These are phyloP conservation scores for Hanseniaspora gamundiae DNA, from an alignment of 1,139 yeast genomes.

Conservation along the genomic window DNA sequence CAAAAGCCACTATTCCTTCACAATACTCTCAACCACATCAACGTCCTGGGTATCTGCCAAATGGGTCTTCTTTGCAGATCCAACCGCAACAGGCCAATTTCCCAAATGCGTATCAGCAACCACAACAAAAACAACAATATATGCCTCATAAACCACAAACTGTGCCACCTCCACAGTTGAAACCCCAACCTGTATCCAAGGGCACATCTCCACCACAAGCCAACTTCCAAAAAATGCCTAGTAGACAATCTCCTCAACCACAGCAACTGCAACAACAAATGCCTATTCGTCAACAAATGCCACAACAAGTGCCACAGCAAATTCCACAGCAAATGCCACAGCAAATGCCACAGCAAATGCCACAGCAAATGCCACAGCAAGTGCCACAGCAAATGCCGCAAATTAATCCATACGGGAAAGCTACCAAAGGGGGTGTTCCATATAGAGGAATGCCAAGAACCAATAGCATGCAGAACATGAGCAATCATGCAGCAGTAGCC, in stretches of 20 bases:
- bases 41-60: not conserved
- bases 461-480: not conserved
- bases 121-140: not conserved
- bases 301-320: not conserved
- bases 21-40: not conserved
- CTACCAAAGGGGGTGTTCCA: constrained; percentile 1
- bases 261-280: not conserved
- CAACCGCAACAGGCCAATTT: not conserved
- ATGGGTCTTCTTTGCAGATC: not conserved
- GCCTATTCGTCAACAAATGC: not conserved
- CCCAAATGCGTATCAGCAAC: not conserved
- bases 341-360: not conserved
- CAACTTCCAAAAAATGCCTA: not conserved
- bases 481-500: not conserved
- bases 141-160: not conserved
- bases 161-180: not conserved
- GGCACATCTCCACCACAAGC: not conserved
- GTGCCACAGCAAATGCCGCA: too few relatives aligned
- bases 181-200: not conserved
- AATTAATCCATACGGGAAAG: not conserved
- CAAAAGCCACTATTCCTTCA: not conserved
- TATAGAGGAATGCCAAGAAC: constrained; percentile 1
- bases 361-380: not conserved
- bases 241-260: not conserved
- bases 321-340: not conserved